Conservation (phyloP, 2,329 filamentous ascomycete genomes). For the Aspergillus nomiae region DNA sequence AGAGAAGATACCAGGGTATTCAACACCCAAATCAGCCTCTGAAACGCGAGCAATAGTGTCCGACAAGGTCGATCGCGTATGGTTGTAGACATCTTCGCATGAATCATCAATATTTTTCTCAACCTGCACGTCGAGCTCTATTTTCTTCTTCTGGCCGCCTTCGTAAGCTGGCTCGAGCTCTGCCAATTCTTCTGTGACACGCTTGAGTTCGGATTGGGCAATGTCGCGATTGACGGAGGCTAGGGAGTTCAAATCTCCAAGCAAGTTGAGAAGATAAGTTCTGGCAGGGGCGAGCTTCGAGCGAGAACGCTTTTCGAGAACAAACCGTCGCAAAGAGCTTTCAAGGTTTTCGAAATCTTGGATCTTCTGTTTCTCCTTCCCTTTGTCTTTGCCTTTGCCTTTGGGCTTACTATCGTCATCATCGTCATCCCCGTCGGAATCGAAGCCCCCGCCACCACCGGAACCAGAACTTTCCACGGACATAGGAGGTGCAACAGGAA, state of each 20-base stretch:
- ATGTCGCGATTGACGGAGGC: constrained; percentile 87
- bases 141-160: constrained; percentile 75
- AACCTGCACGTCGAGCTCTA: constrained; percentile 78
- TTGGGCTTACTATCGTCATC: constrained; percentile 45
- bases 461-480: constrained; percentile 52
- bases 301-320: constrained; percentile 90
- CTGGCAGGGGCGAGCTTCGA: constrained; percentile 95
- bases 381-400: constrained; percentile 76
- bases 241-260: constrained; percentile 81
- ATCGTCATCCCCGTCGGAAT: constrained; percentile 50
- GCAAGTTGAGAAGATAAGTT: constrained; percentile 90
- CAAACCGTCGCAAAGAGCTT: constrained; percentile 84
- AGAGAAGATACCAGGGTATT: constrained; percentile 81
- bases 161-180: constrained; percentile 85
- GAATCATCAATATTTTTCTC: constrained; percentile 81
- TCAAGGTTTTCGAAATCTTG: constrained; percentile 90
- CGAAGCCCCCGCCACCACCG: constrained; percentile 57
- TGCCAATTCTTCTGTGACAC: constrained; percentile 76
- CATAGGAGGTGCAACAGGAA: constrained; percentile 69
- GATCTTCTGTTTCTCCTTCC: constrained; percentile 84
- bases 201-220: constrained; percentile 78
- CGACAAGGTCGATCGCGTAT: constrained; percentile 75
- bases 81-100: constrained; percentile 80
- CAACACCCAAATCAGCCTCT: constrained; percentile 75
- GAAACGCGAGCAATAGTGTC: constrained; percentile 76